Conservation (phyloP, 179 eudicot species). For the Vitellaria paradoxa region DNA sequence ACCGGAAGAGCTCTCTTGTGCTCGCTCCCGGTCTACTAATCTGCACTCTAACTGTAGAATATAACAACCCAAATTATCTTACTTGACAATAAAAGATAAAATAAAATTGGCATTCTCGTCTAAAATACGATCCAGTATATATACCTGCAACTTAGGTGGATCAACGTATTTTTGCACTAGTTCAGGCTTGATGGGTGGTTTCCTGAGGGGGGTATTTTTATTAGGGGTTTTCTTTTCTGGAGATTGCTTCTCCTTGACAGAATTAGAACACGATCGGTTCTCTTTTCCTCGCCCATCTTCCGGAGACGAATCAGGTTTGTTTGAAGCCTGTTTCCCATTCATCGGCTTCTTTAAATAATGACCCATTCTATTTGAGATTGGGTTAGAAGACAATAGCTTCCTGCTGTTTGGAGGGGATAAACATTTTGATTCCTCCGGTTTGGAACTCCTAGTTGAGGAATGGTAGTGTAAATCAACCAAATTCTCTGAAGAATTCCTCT, state of each 20-base stretch:
- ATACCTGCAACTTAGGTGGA: slow-evolving; percentile 43
- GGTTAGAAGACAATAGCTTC: slow-evolving; percentile 26
- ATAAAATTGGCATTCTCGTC: not conserved
- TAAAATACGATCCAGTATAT: slow-evolving; percentile 5
- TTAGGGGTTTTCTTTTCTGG: slow-evolving; percentile 22
- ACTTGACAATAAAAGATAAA: not conserved
- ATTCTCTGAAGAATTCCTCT: slow-evolving; percentile 27
- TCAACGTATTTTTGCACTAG: slow-evolving; percentile 26
- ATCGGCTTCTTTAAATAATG: slow-evolving; percentile 20
- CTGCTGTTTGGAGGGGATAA: slow-evolving; percentile 31
- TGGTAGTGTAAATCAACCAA: slow-evolving; percentile 23
- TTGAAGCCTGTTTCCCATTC: slow-evolving; percentile 20
- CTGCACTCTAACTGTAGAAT: slow-evolving; percentile 48
- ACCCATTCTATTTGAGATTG: slow-evolving; percentile 24
- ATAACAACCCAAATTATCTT: slow-evolving; percentile 24
- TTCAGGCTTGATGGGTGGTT: slow-evolving; percentile 39
- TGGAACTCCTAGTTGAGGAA: slow-evolving; percentile 10
- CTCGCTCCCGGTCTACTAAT: slow-evolving; percentile 35
- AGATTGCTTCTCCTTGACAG: slow-evolving; percentile 24
- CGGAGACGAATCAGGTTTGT: slow-evolving; percentile 13
- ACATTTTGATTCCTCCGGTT: slow-evolving; percentile 28
- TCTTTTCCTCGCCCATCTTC: slow-evolving; percentile 51
- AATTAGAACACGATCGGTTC: slow-evolving; percentile 29
- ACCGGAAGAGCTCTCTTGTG: slow-evolving; percentile 44
- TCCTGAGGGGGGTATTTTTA: slow-evolving; percentile 25